These are phyloP conservation scores for Macrocybe gigantea DNA, from an alignment of 768 basidiomycete species.

Conservation along the genomic window DNA sequence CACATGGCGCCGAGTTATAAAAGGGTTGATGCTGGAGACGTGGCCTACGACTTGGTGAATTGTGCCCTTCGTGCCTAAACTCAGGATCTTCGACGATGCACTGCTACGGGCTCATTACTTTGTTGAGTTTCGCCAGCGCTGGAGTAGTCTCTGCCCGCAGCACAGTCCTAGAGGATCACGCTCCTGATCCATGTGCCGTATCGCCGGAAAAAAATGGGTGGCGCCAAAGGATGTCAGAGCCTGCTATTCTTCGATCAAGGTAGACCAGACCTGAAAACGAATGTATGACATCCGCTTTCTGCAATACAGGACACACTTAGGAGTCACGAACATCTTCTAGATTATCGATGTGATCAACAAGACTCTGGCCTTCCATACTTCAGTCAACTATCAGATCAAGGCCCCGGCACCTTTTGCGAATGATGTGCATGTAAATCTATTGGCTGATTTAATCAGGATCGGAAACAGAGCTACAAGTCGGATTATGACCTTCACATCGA, in stretches of 20 bases:
- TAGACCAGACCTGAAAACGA: constrained; percentile 43
- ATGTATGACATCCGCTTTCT: constrained; percentile 28
- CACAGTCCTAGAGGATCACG: neutral
- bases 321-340: constrained; percentile 18
- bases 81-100: too few species aligned
- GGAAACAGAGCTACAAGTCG: constrained; percentile 34
- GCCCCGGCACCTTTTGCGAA: constrained; percentile 47
- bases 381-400: constrained; percentile 52
- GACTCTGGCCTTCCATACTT: constrained; percentile 55
- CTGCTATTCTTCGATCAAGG: constrained; percentile 44
- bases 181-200: constrained; percentile 42
- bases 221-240: constrained; percentile 44
- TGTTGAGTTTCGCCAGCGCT: too few species aligned
- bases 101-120: too few species aligned
- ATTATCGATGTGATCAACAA: constrained; percentile 53
- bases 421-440: constrained; percentile 54
- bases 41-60: too few species aligned
- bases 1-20: too few species aligned
- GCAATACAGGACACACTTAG: neutral
- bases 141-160: too few species aligned
- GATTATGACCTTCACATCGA: constrained; percentile 55
- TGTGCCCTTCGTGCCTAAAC: too few species aligned
- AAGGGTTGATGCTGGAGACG: too few species aligned
- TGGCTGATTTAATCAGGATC: constrained; percentile 44
- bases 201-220: constrained; percentile 52